These are phyloP conservation scores for Beauveria sp. DNA, from an alignment of 2,329 filamentous ascomycete species.

Conservation along the genomic window DNA sequence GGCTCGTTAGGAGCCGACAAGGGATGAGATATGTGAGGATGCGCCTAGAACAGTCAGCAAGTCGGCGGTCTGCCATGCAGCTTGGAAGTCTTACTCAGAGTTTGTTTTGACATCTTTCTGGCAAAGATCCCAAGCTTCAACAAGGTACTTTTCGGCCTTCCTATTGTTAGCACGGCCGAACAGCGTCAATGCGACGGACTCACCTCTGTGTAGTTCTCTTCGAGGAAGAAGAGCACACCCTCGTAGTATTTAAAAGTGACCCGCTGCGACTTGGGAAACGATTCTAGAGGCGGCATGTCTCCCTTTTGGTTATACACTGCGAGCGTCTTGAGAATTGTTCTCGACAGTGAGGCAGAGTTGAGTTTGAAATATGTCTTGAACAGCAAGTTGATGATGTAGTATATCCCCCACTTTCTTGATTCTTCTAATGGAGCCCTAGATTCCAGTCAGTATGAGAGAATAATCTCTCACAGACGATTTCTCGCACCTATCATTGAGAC, in stretches of 20 bases:
- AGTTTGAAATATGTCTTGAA: constrained; percentile 99
- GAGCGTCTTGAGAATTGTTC: constrained; percentile 81
- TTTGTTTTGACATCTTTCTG: constrained; percentile 66
- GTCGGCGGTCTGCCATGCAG: not conserved
- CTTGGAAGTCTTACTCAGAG: constrained; percentile 58
- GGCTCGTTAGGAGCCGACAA: constrained; percentile 80
- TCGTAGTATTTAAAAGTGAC: constrained; percentile 97
- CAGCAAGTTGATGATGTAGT: constrained; percentile 86
- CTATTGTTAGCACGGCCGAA: not conserved
- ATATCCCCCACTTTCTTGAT: constrained; percentile 96
- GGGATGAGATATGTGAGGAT: constrained; percentile 95
- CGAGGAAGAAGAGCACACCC: constrained; percentile 86
- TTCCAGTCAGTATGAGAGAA: not conserved
- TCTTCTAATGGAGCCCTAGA: constrained; percentile 71
- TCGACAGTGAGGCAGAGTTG: constrained; percentile 80
- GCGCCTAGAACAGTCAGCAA: constrained; percentile 44
- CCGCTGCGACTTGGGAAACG: constrained; percentile 82
- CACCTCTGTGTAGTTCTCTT: constrained; percentile 83
- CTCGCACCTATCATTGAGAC: constrained; percentile 75
- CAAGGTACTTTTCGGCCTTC: constrained; percentile 72
- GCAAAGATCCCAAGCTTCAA: constrained; percentile 75
- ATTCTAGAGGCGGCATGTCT: constrained; percentile 72
- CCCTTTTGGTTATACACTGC: constrained; percentile 59
- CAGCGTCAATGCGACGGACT: constrained; percentile 12
- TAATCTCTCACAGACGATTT: constrained; percentile 11